Conservation (phyloP, 1,284 basidiomycete genomes). For the Schizophyllum commune region DNA sequence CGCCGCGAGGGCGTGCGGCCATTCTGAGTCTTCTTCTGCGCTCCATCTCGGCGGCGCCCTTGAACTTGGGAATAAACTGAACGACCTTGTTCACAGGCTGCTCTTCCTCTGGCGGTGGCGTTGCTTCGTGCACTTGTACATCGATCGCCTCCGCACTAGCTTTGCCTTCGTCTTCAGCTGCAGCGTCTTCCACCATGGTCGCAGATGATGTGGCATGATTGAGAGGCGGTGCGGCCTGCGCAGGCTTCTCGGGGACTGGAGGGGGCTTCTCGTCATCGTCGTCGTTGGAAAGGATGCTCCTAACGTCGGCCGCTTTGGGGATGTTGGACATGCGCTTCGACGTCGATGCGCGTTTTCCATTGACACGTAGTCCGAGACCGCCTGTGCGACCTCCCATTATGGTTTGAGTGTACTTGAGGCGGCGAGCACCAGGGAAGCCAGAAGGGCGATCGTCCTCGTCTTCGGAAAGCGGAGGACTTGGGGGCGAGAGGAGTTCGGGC, state of each 20-base stretch:
- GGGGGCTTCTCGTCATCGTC: neutral
- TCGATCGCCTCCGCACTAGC: constrained; percentile 14
- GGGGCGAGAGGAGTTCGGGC: constrained; percentile 71
- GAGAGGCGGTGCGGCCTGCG: constrained; percentile 18
- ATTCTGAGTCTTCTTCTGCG: constrained; percentile 57
- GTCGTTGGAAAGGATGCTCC: constrained; percentile 24
- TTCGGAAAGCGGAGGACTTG: constrained; percentile 63
- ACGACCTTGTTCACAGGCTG: constrained; percentile 38
- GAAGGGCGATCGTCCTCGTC: constrained; percentile 49
- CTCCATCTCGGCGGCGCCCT: constrained; percentile 74
- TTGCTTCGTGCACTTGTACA: constrained; percentile 30
- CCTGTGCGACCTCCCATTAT: constrained; percentile 69
- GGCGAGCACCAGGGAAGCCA: constrained; percentile 50
- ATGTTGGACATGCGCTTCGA: constrained; percentile 40
- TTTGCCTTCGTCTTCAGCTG: constrained; percentile 8
- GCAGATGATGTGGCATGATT: neutral
- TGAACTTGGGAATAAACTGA: constrained; percentile 67
- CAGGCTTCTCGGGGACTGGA: constrained; percentile 22
- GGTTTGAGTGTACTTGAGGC: constrained; percentile 77
- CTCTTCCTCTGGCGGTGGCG: constrained; percentile 27
- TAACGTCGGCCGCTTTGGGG: constrained; percentile 24
- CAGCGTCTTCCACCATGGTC: neutral
- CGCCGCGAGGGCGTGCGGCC: constrained; percentile 40
- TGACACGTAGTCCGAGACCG: constrained; percentile 62
- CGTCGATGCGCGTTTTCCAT: constrained; percentile 43